phyloP scores from a whole-genome alignment of 2,329 filamentous ascomycete species.

The Trichoderma gracile region DNA sequence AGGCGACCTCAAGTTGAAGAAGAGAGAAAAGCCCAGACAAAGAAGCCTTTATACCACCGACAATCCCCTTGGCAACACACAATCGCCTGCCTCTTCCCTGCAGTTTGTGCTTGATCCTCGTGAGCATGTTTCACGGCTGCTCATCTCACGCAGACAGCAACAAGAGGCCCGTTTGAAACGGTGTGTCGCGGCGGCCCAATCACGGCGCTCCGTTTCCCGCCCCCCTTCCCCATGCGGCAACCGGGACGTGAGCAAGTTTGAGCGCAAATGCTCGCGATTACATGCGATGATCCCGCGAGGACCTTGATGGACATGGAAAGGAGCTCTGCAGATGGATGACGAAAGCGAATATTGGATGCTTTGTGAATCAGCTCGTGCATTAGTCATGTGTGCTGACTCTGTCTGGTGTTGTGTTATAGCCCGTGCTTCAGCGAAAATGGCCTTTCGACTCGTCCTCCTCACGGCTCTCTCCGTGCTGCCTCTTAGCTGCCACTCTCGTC shows the following conservation, averaged over 20 bases:
- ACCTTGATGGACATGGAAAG: conserved; percentile 7
- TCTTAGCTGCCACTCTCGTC: conserved; percentile 20
- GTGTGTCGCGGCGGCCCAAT: conserved; percentile 33
- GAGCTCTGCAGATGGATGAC: not conserved
- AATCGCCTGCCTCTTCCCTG: no score
- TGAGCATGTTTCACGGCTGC: conserved; percentile 12
- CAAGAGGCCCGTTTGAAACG: conserved; percentile 5
- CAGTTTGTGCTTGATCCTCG: no score
- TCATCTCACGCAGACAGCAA: not conserved
- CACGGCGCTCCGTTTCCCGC: conserved; percentile 29
- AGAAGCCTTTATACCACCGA: not conserved
- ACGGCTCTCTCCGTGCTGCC: conserved; percentile 13
- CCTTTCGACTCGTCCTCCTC: conserved; percentile 7
- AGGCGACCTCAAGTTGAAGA: no score
- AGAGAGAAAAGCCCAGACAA: not conserved
- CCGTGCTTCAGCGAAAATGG: conserved; percentile 4
- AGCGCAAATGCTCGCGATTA: conserved; percentile 35
- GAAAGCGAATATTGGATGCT: not conserved
- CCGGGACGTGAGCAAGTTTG: conserved; percentile 40
- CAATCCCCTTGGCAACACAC: no score
- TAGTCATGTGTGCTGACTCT: conserved; percentile 5
- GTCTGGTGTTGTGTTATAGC: not conserved
- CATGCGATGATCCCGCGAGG: not conserved
- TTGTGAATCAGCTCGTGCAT: not conserved
- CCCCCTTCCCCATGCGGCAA: conserved; percentile 34